Evolutionary conservation across 2,329 filamentous ascomycete species (phyloP).

Genomic region (Capronia americana): DNA sequence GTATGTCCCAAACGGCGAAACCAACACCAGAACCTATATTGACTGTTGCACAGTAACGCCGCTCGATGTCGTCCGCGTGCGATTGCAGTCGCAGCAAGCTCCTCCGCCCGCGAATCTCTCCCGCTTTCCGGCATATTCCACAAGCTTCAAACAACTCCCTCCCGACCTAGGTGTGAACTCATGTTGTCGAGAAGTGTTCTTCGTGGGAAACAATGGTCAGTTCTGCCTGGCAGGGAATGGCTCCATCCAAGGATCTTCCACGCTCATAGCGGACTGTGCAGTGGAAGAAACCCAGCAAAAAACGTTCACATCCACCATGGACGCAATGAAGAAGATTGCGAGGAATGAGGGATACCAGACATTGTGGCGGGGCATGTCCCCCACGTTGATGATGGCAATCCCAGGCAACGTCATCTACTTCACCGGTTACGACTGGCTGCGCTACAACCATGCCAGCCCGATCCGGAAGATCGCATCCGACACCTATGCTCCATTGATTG

Average conservation of each 20-base stretch:
- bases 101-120: conserved; percentile 62
- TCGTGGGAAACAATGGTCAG: conserved; percentile 83
- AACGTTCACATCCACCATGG: conserved; percentile 87
- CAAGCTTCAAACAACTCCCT: conserved; percentile 71
- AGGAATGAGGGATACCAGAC: conserved; percentile 86
- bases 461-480: conserved; percentile 69
- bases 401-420: conserved; percentile 99
- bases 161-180: conserved; percentile 88
- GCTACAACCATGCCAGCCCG: conserved; percentile 74
- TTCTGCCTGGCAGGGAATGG: conserved; percentile 73
- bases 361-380: conserved; percentile 91
- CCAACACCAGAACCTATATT: conserved; percentile 20
- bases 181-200: conserved; percentile 97
- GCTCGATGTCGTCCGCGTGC: conserved; percentile 93
- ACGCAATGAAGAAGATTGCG: conserved; percentile 92
- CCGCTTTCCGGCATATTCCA: conserved; percentile 60
- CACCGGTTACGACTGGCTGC: conserved; percentile 94
- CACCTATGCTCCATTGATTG: conserved; percentile 77
- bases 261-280: conserved; percentile 71
- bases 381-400: conserved; percentile 90
- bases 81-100: conserved; percentile 80
- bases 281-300: conserved; percentile 84
- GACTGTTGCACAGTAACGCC: conserved; percentile 73
- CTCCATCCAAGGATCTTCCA: conserved; percentile 51
- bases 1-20: conserved; percentile 59